Evolutionary conservation across 768 basidiomycete species (phyloP).

Genomic region (Chlorophyllum brunneum): DNA sequence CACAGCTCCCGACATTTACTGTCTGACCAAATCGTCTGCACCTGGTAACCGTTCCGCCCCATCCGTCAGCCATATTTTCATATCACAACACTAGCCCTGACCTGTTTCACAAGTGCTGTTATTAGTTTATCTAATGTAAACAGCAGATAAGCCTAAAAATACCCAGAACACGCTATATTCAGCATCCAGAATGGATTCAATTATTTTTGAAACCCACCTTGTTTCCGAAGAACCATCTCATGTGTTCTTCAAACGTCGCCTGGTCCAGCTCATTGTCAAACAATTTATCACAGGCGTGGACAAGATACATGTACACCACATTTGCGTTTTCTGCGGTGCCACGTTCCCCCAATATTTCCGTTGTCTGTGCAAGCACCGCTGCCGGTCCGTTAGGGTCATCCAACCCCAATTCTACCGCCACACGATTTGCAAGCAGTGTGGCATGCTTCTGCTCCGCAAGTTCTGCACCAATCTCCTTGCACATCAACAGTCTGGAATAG

Average conservation of each 20-base stretch:
- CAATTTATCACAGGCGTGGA: constrained; percentile 88
- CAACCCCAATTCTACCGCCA: constrained; percentile 80
- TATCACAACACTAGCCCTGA: constrained; percentile 28
- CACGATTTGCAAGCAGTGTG: constrained; percentile 68
- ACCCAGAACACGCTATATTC: constrained; percentile 15
- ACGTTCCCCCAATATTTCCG: constrained; percentile 54
- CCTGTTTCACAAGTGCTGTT: constrained; percentile 88
- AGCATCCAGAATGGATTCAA: constrained; percentile 5
- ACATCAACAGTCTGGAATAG: constrained; percentile 81
- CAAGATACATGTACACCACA: constrained; percentile 82
- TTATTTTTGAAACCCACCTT: constrained; percentile 44
- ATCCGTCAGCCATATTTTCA: constrained; percentile 4
- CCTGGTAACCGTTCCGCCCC: too few relatives aligned
- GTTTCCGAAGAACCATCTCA: constrained; percentile 92
- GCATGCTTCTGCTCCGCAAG: constrained; percentile 66
- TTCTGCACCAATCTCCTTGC: constrained; percentile 76
- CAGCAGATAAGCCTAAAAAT: constrained; percentile 77
- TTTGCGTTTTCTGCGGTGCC: constrained; percentile 46
- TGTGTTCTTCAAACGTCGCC: constrained; percentile 89
- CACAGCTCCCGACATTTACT: constrained; percentile 85
- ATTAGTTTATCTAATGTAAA: constrained; percentile 96
- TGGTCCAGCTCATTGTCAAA: constrained; percentile 94
- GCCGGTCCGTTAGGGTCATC: constrained; percentile 80
- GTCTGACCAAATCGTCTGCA: constrained; percentile 83
- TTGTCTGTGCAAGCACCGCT: constrained; percentile 62